These are phyloP conservation scores for Bathelium albidoporum DNA, from an alignment of 495 filamentous ascomycete species.

Conservation along the genomic window DNA sequence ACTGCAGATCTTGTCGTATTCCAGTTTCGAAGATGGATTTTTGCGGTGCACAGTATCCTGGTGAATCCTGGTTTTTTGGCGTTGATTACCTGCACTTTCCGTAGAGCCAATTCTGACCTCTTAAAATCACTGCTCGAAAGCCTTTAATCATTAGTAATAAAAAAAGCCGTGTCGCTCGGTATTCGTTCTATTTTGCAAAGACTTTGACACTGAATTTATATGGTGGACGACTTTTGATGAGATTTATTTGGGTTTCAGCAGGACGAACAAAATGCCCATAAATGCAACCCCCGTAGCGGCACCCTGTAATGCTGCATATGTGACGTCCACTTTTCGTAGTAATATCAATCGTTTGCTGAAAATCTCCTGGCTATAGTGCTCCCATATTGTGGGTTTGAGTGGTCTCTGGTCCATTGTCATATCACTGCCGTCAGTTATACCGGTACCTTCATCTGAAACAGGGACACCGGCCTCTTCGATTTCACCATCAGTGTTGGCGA, in stretches of 20 bases:
- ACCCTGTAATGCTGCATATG: slow-evolving; percentile 58
- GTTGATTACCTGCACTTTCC: too few species aligned
- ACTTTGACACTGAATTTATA: background rate
- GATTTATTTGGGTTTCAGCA: slow-evolving; percentile 42
- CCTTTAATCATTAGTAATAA: too few species aligned
- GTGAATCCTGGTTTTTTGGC: too few species aligned
- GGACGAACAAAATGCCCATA: slow-evolving; percentile 46
- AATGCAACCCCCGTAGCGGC: slow-evolving; percentile 61
- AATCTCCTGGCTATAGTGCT: slow-evolving; percentile 36
- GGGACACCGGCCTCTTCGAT: background rate
- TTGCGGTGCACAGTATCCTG: too few species aligned
- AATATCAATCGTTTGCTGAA: slow-evolving; percentile 61
- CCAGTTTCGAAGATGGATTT: too few species aligned
- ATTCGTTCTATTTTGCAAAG: too few species aligned
- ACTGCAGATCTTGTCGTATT: too few species aligned
- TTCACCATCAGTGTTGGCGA: slow-evolving; percentile 3
- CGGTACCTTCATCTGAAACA: background rate
- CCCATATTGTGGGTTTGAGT: background rate
- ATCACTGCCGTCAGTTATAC: background rate
- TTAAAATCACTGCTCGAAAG: too few species aligned
- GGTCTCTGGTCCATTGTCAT: background rate
- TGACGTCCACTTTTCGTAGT: slow-evolving; percentile 64
- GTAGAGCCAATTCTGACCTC: too few species aligned
- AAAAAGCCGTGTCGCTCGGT: too few species aligned
- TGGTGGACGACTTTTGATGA: background rate